Percentiles rank a stretch among this genome's conserved stretches.
Conservation (phyloP, 2,329 filamentous ascomycete species). For the Apiospora rasikravindrae region DNA sequence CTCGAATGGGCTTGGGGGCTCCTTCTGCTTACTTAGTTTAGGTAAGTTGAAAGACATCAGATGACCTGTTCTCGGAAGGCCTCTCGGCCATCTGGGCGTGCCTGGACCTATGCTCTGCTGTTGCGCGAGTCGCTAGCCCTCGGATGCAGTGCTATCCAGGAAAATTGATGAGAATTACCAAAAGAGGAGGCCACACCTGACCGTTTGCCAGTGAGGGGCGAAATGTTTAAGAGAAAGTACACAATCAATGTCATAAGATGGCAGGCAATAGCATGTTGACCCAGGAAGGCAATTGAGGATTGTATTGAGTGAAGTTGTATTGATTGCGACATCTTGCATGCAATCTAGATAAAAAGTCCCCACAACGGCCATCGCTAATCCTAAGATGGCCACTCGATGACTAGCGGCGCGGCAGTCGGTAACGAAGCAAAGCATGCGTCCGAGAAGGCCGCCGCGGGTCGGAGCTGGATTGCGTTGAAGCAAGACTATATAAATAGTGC, state of each 20-base stretch:
- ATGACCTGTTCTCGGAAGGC: neutral
- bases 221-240: no score
- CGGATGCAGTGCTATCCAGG: neutral
- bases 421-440: neutral
- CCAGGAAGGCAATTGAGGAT: no score
- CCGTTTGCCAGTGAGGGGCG: neutral
- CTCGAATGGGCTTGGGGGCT: no score
- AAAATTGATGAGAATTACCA: neutral
- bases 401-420: neutral
- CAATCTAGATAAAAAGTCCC: neutral
- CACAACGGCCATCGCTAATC: neutral
- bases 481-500: slow-evolving; percentile 12
- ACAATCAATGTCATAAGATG: no score
- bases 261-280: no score
- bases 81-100: neutral
- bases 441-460: neutral
- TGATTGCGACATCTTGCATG: neutral
- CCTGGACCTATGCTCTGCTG: neutral
- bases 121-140: neutral
- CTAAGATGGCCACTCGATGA: neutral
- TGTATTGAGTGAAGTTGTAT: neutral
- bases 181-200: neutral
- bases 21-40: neutral
- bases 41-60: neutral
- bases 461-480: slow-evolving; percentile 7